Evolutionary conservation across 352 stramenopile genomes (phyloP).

Genomic region (Phytophthora pisi): DNA sequence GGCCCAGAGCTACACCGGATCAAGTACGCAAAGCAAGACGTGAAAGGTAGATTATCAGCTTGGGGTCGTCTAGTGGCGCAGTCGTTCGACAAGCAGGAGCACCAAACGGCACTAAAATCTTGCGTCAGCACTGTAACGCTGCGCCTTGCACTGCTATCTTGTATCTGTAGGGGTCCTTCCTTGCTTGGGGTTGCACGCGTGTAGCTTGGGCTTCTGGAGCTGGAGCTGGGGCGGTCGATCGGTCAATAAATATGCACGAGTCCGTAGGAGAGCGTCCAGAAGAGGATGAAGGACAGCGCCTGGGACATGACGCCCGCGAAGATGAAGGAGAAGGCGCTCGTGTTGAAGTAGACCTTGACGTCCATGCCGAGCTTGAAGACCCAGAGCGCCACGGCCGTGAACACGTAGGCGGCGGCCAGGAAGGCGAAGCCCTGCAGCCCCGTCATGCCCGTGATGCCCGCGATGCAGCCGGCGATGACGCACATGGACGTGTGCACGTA

Average conservation of each 20-base stretch:
- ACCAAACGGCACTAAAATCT: background rate
- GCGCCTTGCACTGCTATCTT: slow-evolving; percentile 1
- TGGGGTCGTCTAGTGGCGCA: slow-evolving; percentile 1
- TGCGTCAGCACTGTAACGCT: background rate
- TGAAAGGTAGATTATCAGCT: slow-evolving; percentile 9
- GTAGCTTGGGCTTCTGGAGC: background rate
- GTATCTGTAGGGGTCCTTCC: background rate
- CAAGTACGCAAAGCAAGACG: slow-evolving; percentile 10
- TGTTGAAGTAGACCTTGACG: slow-evolving; percentile 85
- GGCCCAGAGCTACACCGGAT: background rate
- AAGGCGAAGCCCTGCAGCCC: slow-evolving; percentile 78
- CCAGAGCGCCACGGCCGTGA: slow-evolving; percentile 69
- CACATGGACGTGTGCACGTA: slow-evolving; percentile 87
- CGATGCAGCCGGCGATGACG: slow-evolving; percentile 82
- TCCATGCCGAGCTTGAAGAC: slow-evolving; percentile 78
- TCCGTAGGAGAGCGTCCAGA: slow-evolving; percentile 89
- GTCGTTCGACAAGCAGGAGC: background rate
- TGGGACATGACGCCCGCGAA: slow-evolving; percentile 77
- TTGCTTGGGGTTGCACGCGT: background rate
- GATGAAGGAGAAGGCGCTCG: slow-evolving; percentile 67
- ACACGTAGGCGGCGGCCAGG: slow-evolving; percentile 65
- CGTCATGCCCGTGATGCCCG: slow-evolving; percentile 80
- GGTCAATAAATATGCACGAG: slow-evolving; percentile 92
- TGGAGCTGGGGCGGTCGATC: background rate
- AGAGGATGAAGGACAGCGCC: slow-evolving; percentile 87